Evolutionary conservation across 306 rosid species (phyloP).

Genomic region (Trichosanthes truncata): DNA sequence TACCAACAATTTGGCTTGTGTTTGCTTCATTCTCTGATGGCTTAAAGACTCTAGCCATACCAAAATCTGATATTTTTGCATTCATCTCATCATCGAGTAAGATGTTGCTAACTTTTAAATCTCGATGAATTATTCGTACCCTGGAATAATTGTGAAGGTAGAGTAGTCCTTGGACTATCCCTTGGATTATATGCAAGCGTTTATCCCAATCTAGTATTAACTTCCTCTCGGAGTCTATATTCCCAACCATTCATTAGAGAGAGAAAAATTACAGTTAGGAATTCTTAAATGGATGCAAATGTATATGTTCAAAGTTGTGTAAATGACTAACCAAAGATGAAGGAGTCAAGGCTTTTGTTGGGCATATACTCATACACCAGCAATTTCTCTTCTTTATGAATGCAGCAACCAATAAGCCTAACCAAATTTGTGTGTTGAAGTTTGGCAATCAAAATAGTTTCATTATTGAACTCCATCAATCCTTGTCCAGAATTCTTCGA

Average conservation of each 20-base stretch:
- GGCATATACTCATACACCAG: no score
- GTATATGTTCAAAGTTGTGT: no score
- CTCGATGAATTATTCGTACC: conserved; percentile 17
- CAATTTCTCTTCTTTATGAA: no score
- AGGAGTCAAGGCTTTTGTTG: no score
- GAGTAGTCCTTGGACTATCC: conserved; percentile 24
- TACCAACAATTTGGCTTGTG: conserved; percentile 25
- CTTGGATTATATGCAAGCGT: not conserved
- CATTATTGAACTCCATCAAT: no score
- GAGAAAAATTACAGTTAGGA: not conserved
- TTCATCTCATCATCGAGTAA: no score
- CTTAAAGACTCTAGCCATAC: conserved; percentile 32
- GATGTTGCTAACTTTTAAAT: not conserved
- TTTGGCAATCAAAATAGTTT: no score
- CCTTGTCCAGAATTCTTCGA: no score
- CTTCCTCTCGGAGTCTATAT: conserved; percentile 12
- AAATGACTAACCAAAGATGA: no score
- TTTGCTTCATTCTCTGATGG: conserved; percentile 12
- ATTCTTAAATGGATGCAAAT: no score
- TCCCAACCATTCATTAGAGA: not conserved
- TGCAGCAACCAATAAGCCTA: no score
- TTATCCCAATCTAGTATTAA: conserved; percentile 19
- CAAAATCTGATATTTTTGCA: conserved; percentile 40
- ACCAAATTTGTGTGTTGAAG: no score
- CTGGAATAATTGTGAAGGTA: conserved; percentile 34